Evolutionary conservation across 2,329 filamentous ascomycete species (phyloP).

Genomic region (Cercospora sp.): DNA sequence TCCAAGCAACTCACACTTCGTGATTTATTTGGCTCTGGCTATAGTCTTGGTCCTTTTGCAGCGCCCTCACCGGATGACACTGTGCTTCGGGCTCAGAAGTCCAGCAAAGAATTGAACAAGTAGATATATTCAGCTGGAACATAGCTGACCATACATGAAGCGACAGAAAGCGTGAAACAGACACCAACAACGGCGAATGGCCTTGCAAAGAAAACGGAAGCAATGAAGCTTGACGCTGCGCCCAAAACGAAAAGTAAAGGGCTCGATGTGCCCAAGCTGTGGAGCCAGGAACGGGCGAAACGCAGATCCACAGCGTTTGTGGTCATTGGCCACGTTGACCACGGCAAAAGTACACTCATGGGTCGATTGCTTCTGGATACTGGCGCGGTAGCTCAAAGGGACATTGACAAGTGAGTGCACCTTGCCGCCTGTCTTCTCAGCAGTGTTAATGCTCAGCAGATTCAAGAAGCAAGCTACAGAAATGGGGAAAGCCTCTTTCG

Average conservation of each 20-base stretch:
- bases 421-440: neutral
- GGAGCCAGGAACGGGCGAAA: conserved; percentile 29
- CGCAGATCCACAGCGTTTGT: conserved; percentile 37
- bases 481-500: conserved; percentile 93
- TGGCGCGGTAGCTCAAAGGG: conserved; percentile 81
- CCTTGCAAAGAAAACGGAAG: conserved; percentile 35
- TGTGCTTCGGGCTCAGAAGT: conserved; percentile 33
- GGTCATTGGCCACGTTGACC: conserved; percentile 81
- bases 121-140: conserved; percentile 16
- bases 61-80: conserved; percentile 39
- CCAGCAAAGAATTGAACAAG: conserved; percentile 37
- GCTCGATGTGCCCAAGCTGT: conserved; percentile 63
- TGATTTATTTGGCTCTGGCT: conserved; percentile 31
- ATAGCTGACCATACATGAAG: conserved; percentile 18
- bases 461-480: conserved; percentile 74
- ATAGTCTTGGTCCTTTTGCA: conserved; percentile 30
- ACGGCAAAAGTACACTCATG: conserved; percentile 97
- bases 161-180: conserved; percentile 25
- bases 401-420: conserved; percentile 65
- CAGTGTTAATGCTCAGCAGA: conserved; percentile 21
- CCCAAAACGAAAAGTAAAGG: conserved; percentile 68
- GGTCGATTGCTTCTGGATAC: conserved; percentile 87
- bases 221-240: conserved; percentile 31
- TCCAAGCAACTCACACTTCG: conserved; percentile 23
- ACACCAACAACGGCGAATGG: conserved; percentile 25